phyloP scores from a whole-genome alignment of 805 yeast species.

The Cyberlindnera maritima region DNA sequence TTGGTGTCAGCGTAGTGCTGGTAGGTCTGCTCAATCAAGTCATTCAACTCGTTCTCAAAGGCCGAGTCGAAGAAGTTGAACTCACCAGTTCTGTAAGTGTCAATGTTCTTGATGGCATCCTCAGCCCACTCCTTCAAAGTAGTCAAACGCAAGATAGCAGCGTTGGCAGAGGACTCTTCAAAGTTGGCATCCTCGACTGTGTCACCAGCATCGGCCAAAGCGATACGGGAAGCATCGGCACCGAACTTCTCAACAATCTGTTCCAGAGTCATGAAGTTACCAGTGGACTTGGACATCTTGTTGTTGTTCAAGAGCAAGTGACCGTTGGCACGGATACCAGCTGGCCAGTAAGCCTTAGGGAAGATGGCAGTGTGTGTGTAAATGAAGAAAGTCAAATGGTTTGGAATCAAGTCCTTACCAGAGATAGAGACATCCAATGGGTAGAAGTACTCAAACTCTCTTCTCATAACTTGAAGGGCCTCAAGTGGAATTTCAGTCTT shows the following conservation, averaged over 20 bases:
- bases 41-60: slow-evolving; percentile 91
- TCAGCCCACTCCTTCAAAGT: slow-evolving; percentile 96
- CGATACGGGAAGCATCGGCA: slow-evolving; percentile 96
- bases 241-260: slow-evolving; percentile 88
- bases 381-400: slow-evolving; percentile 93
- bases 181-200: slow-evolving; percentile 96
- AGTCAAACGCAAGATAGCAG: slow-evolving; percentile 90
- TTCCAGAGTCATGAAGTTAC: slow-evolving; percentile 90
- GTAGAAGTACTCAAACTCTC: slow-evolving; percentile 95
- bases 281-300: slow-evolving; percentile 97
- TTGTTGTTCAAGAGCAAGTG: slow-evolving; percentile 93
- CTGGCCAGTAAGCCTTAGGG: slow-evolving; percentile 91
- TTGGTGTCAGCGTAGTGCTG: slow-evolving; percentile 68
- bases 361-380: slow-evolving; percentile 91
- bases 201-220: slow-evolving; percentile 98
- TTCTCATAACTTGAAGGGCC: slow-evolving; percentile 70
- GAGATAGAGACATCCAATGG: slow-evolving; percentile 91
- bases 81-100: slow-evolving; percentile 52
- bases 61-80: slow-evolving; percentile 76
- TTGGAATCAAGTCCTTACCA: slow-evolving; percentile 96
- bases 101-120: slow-evolving; percentile 54
- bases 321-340: slow-evolving; percentile 91
- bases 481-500: slow-evolving; percentile 60
- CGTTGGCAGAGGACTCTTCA: slow-evolving; percentile 94
- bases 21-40: slow-evolving; percentile 69